These are phyloP conservation scores for Fusarium haematococcum DNA, from an alignment of 2,329 filamentous ascomycete species.

Conservation along the genomic window DNA sequence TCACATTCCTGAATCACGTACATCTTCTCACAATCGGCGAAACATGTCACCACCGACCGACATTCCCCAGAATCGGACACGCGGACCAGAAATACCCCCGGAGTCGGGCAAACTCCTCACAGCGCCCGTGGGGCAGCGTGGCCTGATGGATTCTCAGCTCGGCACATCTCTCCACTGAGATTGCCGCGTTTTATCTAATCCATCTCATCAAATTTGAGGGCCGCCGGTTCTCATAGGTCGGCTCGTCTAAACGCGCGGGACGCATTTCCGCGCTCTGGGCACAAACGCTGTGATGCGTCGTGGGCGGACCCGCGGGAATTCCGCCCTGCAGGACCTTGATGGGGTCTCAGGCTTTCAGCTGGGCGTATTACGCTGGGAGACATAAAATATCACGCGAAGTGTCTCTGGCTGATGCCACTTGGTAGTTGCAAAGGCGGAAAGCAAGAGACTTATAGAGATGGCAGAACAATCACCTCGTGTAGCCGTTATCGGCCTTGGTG, in stretches of 20 bases:
- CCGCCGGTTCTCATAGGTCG: not conserved
- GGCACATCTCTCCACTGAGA: conserved; percentile 13
- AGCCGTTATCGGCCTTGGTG: conserved; percentile 48
- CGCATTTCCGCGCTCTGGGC: conserved; percentile 8
- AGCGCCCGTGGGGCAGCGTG: not conserved
- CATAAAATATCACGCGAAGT: conserved; percentile 1
- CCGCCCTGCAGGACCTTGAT: conserved; percentile 19
- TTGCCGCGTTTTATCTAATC: conserved; percentile 33
- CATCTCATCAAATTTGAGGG: conserved; percentile 26
- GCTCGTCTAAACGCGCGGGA: conserved; percentile 1
- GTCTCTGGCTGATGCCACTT: not conserved
- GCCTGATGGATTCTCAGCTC: conserved; percentile 17
- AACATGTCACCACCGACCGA: not conserved
- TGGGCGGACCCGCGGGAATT: conserved; percentile 10
- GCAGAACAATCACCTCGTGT: conserved; percentile 30
- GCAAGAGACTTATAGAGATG: conserved; percentile 2
- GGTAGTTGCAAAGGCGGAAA: not conserved
- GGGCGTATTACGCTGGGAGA: not conserved
- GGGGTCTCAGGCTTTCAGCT: conserved; percentile 24
- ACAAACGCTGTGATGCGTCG: not conserved
- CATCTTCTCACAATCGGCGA: not conserved
- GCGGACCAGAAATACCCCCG: conserved; percentile 45
- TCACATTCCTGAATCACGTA: not conserved
- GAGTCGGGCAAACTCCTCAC: not conserved
- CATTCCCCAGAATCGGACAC: not conserved